Base-by-base conservation (phyloP, 192 early-diverging fungal genomes). In the Gamsiella multidivaricata region DNA sequence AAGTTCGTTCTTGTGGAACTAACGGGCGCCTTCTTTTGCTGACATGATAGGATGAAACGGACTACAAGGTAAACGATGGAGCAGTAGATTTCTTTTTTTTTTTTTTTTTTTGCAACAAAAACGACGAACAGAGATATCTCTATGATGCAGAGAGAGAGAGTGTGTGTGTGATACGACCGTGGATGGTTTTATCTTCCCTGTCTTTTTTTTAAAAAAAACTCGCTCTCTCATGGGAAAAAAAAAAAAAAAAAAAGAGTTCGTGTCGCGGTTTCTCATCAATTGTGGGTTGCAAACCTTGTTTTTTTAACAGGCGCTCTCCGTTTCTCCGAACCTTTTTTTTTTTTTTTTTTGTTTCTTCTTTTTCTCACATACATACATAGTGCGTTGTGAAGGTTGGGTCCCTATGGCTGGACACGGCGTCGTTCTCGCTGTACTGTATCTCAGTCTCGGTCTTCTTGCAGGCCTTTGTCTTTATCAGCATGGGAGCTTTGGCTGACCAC, bases 401-500 rank as follows among this genome's bases (percentile, higher is more conserved):
- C 8, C n/a, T 64, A 1, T 81, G 61, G 70, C n/a, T 69, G n/a
- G 65, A 81, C 42, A 81, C 80, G 7, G 60, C 59, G 1, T 69
- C 65, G n/a, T 80, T 71, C 34, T 71, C 84, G 12, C 46, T 85
- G 9, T 83, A 81, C 66, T 65, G 80, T 11, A 55, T 79, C 15
- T 67, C 82, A 23, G 68, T 85, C 39, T 79, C 80, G 11, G 70
- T 79, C 20, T 61, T 83, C 11, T 52, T 86, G 47, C 82, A 87
- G 55, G 81, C 83, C 1, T 57, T 87, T 41, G 37, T 85, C 26
- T 83, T 81, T 61, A 83, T 84, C 41, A 70, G 79, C 56, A 49
- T 84, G 41, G 80, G 81, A 6, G 70, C 81, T 10, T 46, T 87
- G 26, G 85, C 83, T 49, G 85, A 87, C 57, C 79, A 84, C 36